Conservation (phyloP, 345 rosid species). For the Bruguiera parviflora region DNA sequence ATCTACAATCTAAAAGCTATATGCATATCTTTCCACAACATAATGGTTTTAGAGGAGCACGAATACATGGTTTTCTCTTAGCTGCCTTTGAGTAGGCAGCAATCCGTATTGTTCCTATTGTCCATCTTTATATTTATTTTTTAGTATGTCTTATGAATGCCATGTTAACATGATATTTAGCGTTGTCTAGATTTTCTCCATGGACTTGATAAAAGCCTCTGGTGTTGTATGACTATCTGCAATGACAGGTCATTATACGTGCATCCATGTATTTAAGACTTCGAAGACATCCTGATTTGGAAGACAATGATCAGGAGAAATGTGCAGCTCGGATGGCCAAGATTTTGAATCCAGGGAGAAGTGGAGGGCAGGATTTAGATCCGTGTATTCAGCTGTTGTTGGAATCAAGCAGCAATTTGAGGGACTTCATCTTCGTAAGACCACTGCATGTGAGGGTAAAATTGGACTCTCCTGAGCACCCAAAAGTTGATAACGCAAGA, state of each 20-base stretch:
- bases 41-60: neutral
- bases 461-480: constrained; percentile 53
- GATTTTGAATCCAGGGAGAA: constrained; percentile 40
- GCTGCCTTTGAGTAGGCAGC: neutral
- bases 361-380: constrained; percentile 35
- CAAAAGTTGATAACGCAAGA: constrained; percentile 62
- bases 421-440: constrained; percentile 59
- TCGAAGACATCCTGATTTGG: constrained; percentile 27
- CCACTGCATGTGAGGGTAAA: constrained; percentile 67
- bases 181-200: no score
- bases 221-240: neutral
- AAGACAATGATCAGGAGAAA: constrained; percentile 41
- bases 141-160: neutral
- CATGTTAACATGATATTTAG: neutral
- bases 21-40: neutral
- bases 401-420: constrained; percentile 50
- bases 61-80: neutral
- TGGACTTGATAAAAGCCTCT: no score
- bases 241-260: constrained; percentile 55
- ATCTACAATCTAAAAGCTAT: neutral
- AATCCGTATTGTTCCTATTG: neutral
- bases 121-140: neutral
- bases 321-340: constrained; percentile 52
- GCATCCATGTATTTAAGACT: constrained; percentile 70
- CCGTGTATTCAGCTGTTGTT: constrained; percentile 51